Base-by-base conservation (phyloP, 1,284 basidiomycete species). In the Ustilago tritici region DNA sequence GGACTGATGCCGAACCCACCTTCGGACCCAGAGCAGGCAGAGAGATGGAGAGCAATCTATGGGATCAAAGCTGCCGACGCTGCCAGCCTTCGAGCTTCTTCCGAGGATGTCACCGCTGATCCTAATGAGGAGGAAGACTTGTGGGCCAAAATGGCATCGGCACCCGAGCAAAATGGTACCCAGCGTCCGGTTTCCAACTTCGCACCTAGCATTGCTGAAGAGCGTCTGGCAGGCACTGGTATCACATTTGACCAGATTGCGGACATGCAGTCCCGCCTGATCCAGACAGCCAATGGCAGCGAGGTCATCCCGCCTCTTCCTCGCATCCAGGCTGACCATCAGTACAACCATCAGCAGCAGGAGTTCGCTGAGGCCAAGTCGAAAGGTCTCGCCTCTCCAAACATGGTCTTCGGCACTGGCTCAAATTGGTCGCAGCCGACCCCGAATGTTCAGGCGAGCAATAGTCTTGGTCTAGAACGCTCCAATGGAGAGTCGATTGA, bases 241-340 rank as follows among this genome's bases (percentile, higher is more conserved):
- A 70, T 82, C 60, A 83, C 79, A 4, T 64, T 80, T 28, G 71
- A 72, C 40, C 67, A 83, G 47, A 73, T 83, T 7, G 81, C 81
- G 4, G 61, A 63, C 32, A 76, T 77, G 46, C 82, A 83, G 52
- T 56, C 72, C 17, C 67, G 70, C 19, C 69, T 83, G 31, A 67
- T 82, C 2, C 61, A 76, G 47, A 80, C 73, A 0, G 81, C 79
- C 8, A 63, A 62, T 28, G 58, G 58, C 4, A 23, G 17, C 17
- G 56, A 65, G 14, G 36, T 32, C 19, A 46, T 65, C 4, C 63
- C 75, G n/a, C 65, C 75, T 40, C 41, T 72, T 5, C 63, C 65
- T 2, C 54, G 59, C 40, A 61, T 65, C 36, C 40, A 54, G 17
- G 57, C 56, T 34, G 57, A 67, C 31, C 49, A 50, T 31, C 49